Percentiles rank a stretch among this genome's conserved stretches.
These are phyloP conservation scores for Eugenia klotzschiana DNA, from an alignment of 441 rosid species.

Conservation along the genomic window DNA sequence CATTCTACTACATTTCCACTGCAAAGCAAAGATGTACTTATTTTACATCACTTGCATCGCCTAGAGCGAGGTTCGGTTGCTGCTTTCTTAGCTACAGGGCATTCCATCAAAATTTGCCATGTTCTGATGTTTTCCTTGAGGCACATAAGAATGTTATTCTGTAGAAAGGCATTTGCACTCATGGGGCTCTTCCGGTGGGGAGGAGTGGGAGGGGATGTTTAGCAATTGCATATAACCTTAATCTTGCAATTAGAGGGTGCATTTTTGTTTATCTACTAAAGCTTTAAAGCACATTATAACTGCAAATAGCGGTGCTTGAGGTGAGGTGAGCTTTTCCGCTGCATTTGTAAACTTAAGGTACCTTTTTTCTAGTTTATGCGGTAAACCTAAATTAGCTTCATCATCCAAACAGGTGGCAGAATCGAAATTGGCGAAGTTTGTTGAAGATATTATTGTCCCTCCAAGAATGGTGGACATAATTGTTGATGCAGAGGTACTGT, in stretches of 20 bases:
- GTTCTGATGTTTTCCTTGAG: background rate
- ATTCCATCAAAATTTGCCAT: background rate
- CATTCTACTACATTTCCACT: background rate
- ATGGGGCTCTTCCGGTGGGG: background rate
- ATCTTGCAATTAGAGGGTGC: background rate
- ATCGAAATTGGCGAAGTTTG: constrained; percentile 88
- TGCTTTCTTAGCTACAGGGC: background rate
- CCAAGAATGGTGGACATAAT: constrained; percentile 95
- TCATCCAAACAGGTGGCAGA: constrained; percentile 68
- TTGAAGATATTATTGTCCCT: constrained; percentile 93
- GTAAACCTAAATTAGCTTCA: background rate
- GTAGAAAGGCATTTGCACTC: background rate
- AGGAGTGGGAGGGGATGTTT: background rate
- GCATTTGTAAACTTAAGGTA: background rate
- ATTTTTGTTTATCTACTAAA: background rate
- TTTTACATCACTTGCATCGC: background rate
- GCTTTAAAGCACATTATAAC: background rate
- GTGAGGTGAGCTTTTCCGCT: background rate
- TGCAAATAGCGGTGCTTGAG: background rate
- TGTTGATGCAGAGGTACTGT: constrained; percentile 95
- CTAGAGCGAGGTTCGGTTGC: background rate
- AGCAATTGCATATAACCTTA: background rate
- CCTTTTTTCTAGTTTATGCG: background rate
- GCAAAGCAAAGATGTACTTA: background rate
- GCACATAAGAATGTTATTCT: background rate